phyloP scores from a whole-genome alignment of 441 rosid species.

The Flueggea neowawraea region DNA sequence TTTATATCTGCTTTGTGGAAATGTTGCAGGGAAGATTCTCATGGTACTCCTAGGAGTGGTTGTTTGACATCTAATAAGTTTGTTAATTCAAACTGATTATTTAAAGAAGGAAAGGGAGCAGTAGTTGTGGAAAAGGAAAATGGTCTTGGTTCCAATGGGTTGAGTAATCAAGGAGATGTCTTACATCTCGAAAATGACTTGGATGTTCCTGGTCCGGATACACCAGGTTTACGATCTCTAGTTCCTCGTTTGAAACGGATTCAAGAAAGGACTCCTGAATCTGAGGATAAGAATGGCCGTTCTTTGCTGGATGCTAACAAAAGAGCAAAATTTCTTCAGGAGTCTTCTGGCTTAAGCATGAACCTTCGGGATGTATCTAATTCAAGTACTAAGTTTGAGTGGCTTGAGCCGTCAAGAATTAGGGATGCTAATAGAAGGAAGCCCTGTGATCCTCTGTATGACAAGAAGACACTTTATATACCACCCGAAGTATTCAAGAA shows the following conservation, averaged over 20 bases:
- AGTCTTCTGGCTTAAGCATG: slow-evolving; percentile 35
- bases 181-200: slow-evolving; percentile 23
- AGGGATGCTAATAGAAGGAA: slow-evolving; percentile 81
- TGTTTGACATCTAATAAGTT: slow-evolving; percentile 17
- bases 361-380: slow-evolving; percentile 29
- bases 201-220: slow-evolving; percentile 65
- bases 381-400: slow-evolving; percentile 73
- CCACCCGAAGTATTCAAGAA: slow-evolving; percentile 71
- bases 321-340: slow-evolving; percentile 50
- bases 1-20: not conserved
- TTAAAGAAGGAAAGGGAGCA: slow-evolving; percentile 15
- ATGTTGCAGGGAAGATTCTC: slow-evolving; percentile 32
- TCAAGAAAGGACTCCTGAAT: slow-evolving; percentile 40
- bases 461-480: slow-evolving; percentile 72
- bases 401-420: slow-evolving; percentile 79
- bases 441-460: slow-evolving; percentile 76
- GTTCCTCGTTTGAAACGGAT: slow-evolving; percentile 69
- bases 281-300: slow-evolving; percentile 29
- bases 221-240: slow-evolving; percentile 61
- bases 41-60: slow-evolving; percentile 9
- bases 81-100: slow-evolving; percentile 12
- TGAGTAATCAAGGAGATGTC: slow-evolving; percentile 17
- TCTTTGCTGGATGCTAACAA: slow-evolving; percentile 42
- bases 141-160: slow-evolving; percentile 20
- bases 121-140: slow-evolving; percentile 24